Percentiles rank a stretch among this genome's conserved stretches.
Evolutionary conservation across 2,329 filamentous ascomycete genomes (phyloP).

Genomic region (Botrytis paeoniae): DNA sequence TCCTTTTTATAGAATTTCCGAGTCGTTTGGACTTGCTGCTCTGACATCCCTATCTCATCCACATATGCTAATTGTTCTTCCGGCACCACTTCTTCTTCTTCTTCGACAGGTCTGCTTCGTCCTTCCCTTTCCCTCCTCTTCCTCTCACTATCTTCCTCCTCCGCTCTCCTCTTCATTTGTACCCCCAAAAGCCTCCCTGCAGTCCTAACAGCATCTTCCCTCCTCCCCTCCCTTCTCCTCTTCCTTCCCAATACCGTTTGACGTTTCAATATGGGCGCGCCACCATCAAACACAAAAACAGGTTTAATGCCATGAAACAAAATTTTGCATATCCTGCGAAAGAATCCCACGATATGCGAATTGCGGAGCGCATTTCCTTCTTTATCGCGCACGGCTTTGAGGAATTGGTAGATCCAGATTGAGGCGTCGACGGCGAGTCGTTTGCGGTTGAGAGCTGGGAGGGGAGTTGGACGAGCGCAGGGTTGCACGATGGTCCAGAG

Average conservation of each 20-base stretch:
- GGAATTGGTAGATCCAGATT: constrained; percentile 99
- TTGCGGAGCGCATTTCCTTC: constrained; percentile 96
- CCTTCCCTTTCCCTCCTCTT: constrained; percentile 45
- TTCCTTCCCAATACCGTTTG: constrained; percentile 83
- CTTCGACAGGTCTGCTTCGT: constrained; percentile 43
- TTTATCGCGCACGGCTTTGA: constrained; percentile 97
- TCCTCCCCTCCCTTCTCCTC: constrained; percentile 75
- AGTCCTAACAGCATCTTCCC: constrained; percentile 89
- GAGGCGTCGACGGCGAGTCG: constrained; percentile 95
- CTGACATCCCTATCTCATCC: constrained; percentile 81
- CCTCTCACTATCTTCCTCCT: constrained; percentile 74
- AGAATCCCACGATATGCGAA: constrained; percentile 95
- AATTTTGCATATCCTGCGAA: constrained; percentile 95
- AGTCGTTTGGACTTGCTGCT: constrained; percentile 68
- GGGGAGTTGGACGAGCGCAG: constrained; percentile 90
- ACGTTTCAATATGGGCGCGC: constrained; percentile 84
- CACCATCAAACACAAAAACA: constrained; percentile 97
- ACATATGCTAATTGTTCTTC: constrained; percentile 76
- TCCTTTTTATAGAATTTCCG: constrained; percentile 88
- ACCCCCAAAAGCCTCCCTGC: constrained; percentile 88
- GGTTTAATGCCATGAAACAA: constrained; percentile 95
- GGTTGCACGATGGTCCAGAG: constrained; percentile 96
- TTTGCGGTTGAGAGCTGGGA: constrained; percentile 93
- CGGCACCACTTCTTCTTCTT: constrained; percentile 66
- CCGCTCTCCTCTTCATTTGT: constrained; percentile 87